Base-by-base conservation (phyloP, 371 early-diverging fungal species). In the Mortierella sp. region DNA sequence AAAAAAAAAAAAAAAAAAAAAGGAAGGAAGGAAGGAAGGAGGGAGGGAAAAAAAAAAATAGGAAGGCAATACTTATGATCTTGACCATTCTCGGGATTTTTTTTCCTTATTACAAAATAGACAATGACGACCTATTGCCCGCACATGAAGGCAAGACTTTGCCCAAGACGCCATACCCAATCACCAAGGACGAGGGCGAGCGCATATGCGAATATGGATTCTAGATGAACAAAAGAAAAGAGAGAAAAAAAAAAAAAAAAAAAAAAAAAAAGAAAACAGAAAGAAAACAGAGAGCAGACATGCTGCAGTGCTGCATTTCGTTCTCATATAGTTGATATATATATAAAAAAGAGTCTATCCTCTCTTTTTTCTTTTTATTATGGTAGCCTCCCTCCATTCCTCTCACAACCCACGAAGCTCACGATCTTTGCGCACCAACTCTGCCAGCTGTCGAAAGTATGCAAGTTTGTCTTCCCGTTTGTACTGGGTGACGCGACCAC, bases 401-500 rank as follows among this genome's bases (percentile, higher is more conserved):
- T 43, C 61, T 52, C 66, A 62, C 18, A 75, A 55, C 2, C 79
- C 79, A 1, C 79, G 79, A 44, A 68, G 51, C 29, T 57, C 66
- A 4, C 79, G 72, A 28, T 77, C 79, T n/a, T 43, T 44, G 23
- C 63, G 72, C 21, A 77, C 79, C 16, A 77, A 48, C 45, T 68
- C 79, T 7, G 69, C 69, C 28, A 85, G 73, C 67, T 85, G 86
- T 23, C 60, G 61, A 16, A 85, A 80, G 69, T 72, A 84, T 37
- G 72, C 83, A 44, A 88, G 70, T 66, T 90, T 92, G 21, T 88
- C 90, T 18, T 84, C 65, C 62, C 82, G 87, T 48, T 82, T 81
- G 66, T 91, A 92, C 7, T 89, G 84, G 2, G 89, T 81, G 21
- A 91, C 90, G 15, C 90, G 74, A 14, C 92, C 92, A 75, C 91